Conservation (phyloP, 176 grass and related monocot genomes). For the Ensete glaucum region DNA sequence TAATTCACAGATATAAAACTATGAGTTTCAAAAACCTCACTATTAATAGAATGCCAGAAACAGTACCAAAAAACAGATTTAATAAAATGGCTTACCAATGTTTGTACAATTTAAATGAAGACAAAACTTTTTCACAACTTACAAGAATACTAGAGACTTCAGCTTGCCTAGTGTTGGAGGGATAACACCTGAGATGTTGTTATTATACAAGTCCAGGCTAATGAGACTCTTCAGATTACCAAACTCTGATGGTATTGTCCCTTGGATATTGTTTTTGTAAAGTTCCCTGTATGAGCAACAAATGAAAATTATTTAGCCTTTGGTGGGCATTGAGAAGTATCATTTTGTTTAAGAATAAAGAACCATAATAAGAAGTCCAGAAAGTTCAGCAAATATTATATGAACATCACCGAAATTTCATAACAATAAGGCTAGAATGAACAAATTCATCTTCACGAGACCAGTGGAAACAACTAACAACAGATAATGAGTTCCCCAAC, state of each 20-base stretch:
- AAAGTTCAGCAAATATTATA: neutral
- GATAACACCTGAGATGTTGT: constrained; percentile 63
- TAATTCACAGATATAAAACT: no score
- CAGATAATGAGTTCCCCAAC: neutral
- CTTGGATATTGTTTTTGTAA: constrained; percentile 69
- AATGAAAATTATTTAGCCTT: neutral
- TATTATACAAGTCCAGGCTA: constrained; percentile 74
- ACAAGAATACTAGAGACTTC: constrained; percentile 67
- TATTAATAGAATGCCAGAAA: no score
- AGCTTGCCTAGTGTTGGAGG: constrained; percentile 50
- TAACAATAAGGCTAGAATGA: neutral
- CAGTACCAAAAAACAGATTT: no score
- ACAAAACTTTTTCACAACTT: constrained; percentile 6
- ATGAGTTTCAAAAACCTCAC: neutral
- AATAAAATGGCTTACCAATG: no score
- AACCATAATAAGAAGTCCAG: neutral
- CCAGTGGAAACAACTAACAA: neutral
- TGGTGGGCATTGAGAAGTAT: neutral
- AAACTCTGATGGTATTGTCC: constrained; percentile 49
- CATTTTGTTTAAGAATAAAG: neutral
- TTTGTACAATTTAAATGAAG: no score
- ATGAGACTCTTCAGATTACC: constrained; percentile 63
- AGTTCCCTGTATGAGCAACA: constrained; percentile 45
- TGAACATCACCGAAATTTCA: neutral
- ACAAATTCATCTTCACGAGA: neutral